phyloP scores from a whole-genome alignment of 169 alveolate species.

The Eimeria necatrix region DNA sequence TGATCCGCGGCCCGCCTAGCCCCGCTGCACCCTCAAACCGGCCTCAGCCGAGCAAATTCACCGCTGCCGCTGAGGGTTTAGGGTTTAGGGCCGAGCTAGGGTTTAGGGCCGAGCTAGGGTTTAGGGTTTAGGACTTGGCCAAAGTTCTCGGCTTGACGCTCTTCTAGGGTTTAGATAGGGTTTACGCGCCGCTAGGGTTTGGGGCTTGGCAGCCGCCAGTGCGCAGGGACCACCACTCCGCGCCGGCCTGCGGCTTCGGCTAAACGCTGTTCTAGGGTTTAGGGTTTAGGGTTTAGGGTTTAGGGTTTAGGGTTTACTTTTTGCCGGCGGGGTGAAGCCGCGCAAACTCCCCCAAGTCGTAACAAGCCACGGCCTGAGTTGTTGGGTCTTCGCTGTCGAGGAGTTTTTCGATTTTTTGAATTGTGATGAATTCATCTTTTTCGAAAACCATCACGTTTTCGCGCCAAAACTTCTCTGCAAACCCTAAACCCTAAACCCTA shows the following conservation, averaged over 20 bases:
- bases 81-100: not conserved
- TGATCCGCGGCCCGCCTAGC: no score
- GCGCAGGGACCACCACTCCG: no score
- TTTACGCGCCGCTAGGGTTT: not conserved
- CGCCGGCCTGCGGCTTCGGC: no score
- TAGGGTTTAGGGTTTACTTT: slow-evolving; percentile 66
- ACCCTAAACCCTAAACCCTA: not conserved
- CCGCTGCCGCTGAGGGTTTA: slow-evolving; percentile 9
- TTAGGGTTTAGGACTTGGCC: no score
- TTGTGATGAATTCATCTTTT: slow-evolving; percentile 84
- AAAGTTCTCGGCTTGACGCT: no score
- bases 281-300: slow-evolving; percentile 7
- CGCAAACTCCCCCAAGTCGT: slow-evolving; percentile 93
- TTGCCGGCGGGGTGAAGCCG: slow-evolving; percentile 91
- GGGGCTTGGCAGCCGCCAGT: not conserved
- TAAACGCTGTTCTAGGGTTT: not conserved
- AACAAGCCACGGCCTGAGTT: slow-evolving; percentile 91
- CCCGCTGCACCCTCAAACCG: no score
- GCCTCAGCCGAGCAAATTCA: no score
- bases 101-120: not conserved
- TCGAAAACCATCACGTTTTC: slow-evolving; percentile 86
- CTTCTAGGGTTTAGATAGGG: not conserved
- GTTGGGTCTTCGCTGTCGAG: slow-evolving; percentile 81
- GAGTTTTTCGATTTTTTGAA: slow-evolving; percentile 83
- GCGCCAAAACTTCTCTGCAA: slow-evolving; percentile 84